A percentile compares a stretch with the other conserved stretches of the same genome.
phyloP scores from a whole-genome alignment of 140 eudicot genomes.

The Cichorium intybus region DNA sequence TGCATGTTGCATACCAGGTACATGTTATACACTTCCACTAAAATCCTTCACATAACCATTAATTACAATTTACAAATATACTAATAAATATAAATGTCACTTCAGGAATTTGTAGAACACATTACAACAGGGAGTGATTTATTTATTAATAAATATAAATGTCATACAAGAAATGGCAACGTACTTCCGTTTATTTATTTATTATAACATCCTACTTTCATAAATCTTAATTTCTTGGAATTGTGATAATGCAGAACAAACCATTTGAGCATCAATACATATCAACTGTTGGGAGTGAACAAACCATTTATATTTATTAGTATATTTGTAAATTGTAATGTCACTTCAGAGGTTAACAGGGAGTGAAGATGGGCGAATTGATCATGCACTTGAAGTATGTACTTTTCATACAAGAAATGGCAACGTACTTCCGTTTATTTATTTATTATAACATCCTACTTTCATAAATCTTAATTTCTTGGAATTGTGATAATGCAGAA shows the following conservation, averaged over 20 bases:
- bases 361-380: slow-evolving; percentile 69
- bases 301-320: slow-evolving; percentile 16
- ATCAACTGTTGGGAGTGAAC: slow-evolving; percentile 75
- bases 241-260: slow-evolving; percentile 69
- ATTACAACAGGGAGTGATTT: no score
- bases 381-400: slow-evolving; percentile 90
- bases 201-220: no score
- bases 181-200: neutral
- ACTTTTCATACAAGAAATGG: neutral
- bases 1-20: slow-evolving; percentile 88
- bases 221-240: slow-evolving; percentile 1
- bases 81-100: slow-evolving; percentile 12
- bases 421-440: neutral
- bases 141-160: no score
- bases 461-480: slow-evolving; percentile 3
- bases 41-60: slow-evolving; percentile 1
- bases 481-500: slow-evolving; percentile 55
- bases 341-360: slow-evolving; percentile 92
- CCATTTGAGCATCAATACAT: slow-evolving; percentile 89
- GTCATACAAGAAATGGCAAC: no score
- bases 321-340: no score
- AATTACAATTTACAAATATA: neutral
- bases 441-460: no score
- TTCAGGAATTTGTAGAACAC: slow-evolving; percentile 83
- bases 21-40: slow-evolving; percentile 1